Conservation (phyloP, 331 rosid species). For the Ulmus americana region DNA sequence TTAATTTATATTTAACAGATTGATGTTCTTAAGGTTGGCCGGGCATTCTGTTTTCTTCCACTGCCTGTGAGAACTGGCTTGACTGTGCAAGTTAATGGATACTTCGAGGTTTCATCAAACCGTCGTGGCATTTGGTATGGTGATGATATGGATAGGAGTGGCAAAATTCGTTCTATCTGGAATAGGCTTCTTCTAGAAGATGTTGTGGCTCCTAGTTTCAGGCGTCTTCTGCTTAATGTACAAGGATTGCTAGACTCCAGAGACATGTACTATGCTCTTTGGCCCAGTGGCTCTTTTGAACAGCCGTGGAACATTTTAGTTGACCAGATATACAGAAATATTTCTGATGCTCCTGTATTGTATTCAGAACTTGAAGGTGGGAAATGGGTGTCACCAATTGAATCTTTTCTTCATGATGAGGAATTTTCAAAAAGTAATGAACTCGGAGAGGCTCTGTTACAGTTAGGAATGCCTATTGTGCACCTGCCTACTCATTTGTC, state of each 20-base stretch:
- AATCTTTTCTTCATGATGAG: constrained; percentile 80
- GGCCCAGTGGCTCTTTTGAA: constrained; percentile 91
- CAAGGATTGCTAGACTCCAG: constrained; percentile 66
- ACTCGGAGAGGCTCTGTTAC: constrained; percentile 72
- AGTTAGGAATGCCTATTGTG: constrained; percentile 81
- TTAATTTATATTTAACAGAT: constrained; percentile 50
- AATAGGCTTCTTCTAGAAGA: constrained; percentile 91
- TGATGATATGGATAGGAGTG: constrained; percentile 98
- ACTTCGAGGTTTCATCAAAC: constrained; percentile 89
- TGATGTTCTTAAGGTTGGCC: constrained; percentile 64
- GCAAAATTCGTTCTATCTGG: constrained; percentile 91
- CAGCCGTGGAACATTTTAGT: constrained; percentile 93
- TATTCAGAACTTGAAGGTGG: constrained; percentile 75
- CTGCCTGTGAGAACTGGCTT: constrained; percentile 92
- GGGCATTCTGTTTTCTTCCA: constrained; percentile 94
- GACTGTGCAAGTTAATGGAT: constrained; percentile 86
- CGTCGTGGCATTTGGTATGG: constrained; percentile 99
- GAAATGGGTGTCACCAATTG: constrained; percentile 78
- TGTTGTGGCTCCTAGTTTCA: constrained; percentile 73
- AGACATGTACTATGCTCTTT: constrained; percentile 58
- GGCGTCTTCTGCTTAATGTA: constrained; percentile 57
- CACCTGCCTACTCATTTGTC: constrained; percentile 57
- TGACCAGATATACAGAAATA: constrained; percentile 58
- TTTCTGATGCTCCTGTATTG: constrained; percentile 55
- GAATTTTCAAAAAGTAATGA: constrained; percentile 59